A percentile compares a stretch with the other conserved stretches of the same genome.
Evolutionary conservation across 2,329 filamentous ascomycete species (phyloP).

Genomic region (Colletotrichum sp.): DNA sequence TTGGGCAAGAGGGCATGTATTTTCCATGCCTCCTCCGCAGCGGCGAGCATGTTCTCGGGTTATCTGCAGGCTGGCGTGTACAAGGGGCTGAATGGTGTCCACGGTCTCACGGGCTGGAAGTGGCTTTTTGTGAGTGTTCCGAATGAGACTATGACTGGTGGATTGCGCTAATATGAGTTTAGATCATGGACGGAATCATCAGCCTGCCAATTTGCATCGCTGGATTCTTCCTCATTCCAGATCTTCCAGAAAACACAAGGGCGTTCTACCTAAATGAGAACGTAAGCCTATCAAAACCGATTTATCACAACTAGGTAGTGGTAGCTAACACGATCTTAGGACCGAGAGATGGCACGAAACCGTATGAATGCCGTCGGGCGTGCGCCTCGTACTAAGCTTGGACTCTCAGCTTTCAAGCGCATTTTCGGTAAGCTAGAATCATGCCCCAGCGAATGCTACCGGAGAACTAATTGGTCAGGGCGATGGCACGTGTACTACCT

Average conservation of each 20-base stretch:
- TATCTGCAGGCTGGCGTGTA: slow-evolving; percentile 62
- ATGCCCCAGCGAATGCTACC: no score
- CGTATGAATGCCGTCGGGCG: slow-evolving; percentile 45
- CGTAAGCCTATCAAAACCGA: background rate
- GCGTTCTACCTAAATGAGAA: slow-evolving; percentile 29
- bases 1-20: slow-evolving; percentile 57
- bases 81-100: slow-evolving; percentile 50
- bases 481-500: slow-evolving; percentile 42
- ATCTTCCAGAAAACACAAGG: slow-evolving; percentile 32
- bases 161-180: background rate
- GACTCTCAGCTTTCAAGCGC: slow-evolving; percentile 32
- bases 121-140: slow-evolving; percentile 37
- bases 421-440: background rate
- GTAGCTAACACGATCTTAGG: background rate
- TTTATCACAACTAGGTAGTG: no score
- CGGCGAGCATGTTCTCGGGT: slow-evolving; percentile 61
- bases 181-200: slow-evolving; percentile 47
- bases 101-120: slow-evolving; percentile 42
- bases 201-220: slow-evolving; percentile 45
- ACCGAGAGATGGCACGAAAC: background rate
- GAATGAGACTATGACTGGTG: no score
- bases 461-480: background rate
- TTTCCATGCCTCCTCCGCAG: slow-evolving; percentile 53
- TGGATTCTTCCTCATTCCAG: slow-evolving; percentile 42
- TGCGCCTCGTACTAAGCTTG: slow-evolving; percentile 56